Conservation (phyloP, 169 alveolate species). For the Cryptosporidium baileyi region DNA sequence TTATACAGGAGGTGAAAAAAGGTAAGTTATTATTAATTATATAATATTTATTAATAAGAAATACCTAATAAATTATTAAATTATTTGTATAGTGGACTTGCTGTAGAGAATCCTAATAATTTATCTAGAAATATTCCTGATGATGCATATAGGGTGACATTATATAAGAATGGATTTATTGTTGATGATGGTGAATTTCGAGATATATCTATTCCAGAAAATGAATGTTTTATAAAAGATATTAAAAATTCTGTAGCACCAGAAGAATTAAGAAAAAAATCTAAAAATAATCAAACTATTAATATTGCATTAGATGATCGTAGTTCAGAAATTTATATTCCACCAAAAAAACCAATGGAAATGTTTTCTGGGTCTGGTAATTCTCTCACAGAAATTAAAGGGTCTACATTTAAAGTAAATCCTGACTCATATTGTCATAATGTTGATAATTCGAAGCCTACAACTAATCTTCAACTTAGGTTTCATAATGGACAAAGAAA, state of each 20-base stretch:
- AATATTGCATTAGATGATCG: constrained; percentile 75
- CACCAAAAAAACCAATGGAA: constrained; percentile 63
- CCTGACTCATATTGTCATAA: neutral
- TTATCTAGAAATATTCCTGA: constrained; percentile 74
- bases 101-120: constrained; percentile 82
- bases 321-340: constrained; percentile 71
- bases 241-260: constrained; percentile 92
- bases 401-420: constrained; percentile 68
- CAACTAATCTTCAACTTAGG: constrained; percentile 82
- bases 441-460: constrained; percentile 79
- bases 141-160: constrained; percentile 77
- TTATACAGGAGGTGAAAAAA: constrained; percentile 85
- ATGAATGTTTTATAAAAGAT: constrained; percentile 87
- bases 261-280: constrained; percentile 82
- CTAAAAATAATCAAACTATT: constrained; percentile 73
- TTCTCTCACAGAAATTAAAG: constrained; percentile 70
- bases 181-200: constrained; percentile 92
- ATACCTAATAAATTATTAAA: constrained; percentile 8
- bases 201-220: constrained; percentile 85
- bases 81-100: constrained; percentile 74
- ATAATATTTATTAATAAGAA: too few species aligned
- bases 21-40: constrained; percentile 33
- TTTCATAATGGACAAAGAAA: constrained; percentile 86
- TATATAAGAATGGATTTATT: constrained; percentile 90
- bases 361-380: constrained; percentile 82